Evolutionary conservation across 2,329 filamentous ascomycete species (phyloP), one percentile per base, ranked within the genome.

Genomic region (Aspergillus aculeatus): DNA sequence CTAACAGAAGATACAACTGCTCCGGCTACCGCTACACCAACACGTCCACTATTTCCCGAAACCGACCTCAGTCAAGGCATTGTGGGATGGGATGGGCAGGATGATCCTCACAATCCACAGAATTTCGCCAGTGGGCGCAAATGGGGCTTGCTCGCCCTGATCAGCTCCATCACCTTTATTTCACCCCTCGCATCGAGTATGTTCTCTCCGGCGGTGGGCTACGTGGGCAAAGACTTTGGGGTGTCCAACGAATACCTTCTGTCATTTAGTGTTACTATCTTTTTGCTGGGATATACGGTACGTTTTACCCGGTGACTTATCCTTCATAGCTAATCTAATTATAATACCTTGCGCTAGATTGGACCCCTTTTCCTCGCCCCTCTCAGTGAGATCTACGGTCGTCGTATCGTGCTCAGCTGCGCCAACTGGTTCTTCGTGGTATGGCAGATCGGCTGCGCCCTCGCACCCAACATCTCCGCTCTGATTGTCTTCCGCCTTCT

Each of bases 281-380:
- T 64, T 21, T 50, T 73, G 0, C 55, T 73, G 6, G 72, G 71
- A 35, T 74, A 74, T 57, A 60, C 66, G 9, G 70, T 73, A 57
- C 29, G 67, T 64, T 23, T 47, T 5, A 10, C 38, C 16, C 6
- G 31, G 16, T 5, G 5, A 14, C 14, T 1, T 35, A 29, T 6
- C 14, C 26, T 10, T 23, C 12, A 16, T 41, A 5, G 16, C 9
- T 24, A 12, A 32, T 10, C 21, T 11, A 47, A 23, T 41, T 14
- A 9, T 14, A 9, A 7, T 24, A 41, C 23, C 32, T 12, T 16
- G 12, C 12, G 21, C 29, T 50, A 61, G 49, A 61, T 87, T 57
- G 85, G 86, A 0, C 86, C 86, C 1, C 74, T 89, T 4, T 65
- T 90, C 2, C 87, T 87, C 79, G 87, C 87, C 2, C 87, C 87